Evolutionary conservation across 2,329 filamentous ascomycete genomes (phyloP), one percentile per base, ranked within the genome.

Genomic region (Fusarium praegraminearum): DNA sequence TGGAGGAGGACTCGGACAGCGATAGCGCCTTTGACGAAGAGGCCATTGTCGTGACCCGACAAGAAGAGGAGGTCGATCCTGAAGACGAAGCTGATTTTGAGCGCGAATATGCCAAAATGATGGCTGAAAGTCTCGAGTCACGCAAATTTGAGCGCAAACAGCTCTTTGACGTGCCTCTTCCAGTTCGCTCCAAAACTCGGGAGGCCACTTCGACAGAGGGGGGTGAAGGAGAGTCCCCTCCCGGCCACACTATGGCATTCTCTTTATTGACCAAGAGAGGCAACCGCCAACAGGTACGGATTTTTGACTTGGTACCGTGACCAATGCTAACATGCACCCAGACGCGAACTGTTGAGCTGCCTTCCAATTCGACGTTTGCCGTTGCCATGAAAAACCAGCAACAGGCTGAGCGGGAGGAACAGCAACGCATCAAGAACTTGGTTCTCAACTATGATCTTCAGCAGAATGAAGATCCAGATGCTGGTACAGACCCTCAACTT

Each of bases 31-130:
- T 91, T 12, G 91, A 93, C 64, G 94, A 98, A 69, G 94, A 98
- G 78, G 89, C 92, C 26, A 97, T 98, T 72, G 88, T 98, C 44
- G 95, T 99, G 49, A 97, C 93, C 45, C 90, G 94, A 64, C 91
- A 95, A 76, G 93, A 97, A 78, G 93, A 98, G 77, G 89, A 95
- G 73, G 87, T 94, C 59, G 94, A 99, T 71, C 94, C 95, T 1
- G 94, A 98, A 81, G 93, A 91, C 41, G 96, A 99, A 76, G 96
- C 95, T 9, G 96, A 99, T 43, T 99, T 99, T 78, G 97, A 99
- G 77, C 93, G 95, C 74, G 96, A 98, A 80, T 96, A 97, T 79
- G 94, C 96, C 38, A 98, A 97, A 80, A 92, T 99, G 89, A 98
- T 99, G 95, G 89, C 94, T 52, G 96, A 99, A 80, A 98, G 95